Evolutionary conservation across 257 asterid species (phyloP).

Genomic region (Solanum arcanum): DNA sequence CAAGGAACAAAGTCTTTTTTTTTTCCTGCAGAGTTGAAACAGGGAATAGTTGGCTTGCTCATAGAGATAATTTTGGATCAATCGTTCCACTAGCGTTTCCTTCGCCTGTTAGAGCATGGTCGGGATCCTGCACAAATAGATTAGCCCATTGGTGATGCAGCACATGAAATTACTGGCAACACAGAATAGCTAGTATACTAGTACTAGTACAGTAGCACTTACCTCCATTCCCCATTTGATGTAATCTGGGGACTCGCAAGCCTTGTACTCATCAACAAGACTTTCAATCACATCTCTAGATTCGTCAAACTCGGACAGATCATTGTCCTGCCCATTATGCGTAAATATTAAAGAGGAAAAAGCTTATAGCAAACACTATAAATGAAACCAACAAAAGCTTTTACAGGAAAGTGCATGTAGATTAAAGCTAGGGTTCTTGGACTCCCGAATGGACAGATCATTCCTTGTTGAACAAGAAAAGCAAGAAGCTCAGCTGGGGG

Average conservation of each 20-base stretch:
- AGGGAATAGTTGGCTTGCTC: slow-evolving; percentile 8
- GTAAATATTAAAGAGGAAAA: not conserved
- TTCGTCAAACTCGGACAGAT: slow-evolving; percentile 97
- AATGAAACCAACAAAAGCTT: not conserved
- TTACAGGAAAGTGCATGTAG: not conserved
- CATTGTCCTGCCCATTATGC: slow-evolving; percentile 65
- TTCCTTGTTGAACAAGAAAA: not conserved
- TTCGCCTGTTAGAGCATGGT: slow-evolving; percentile 60
- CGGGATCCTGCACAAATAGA: slow-evolving; percentile 54
- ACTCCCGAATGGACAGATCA: not conserved
- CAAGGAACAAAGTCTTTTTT: not conserved
- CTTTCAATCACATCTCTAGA: slow-evolving; percentile 94
- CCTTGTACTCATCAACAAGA: slow-evolving; percentile 98
- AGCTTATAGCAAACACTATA: not conserved
- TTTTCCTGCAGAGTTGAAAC: not conserved
- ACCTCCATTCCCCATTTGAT: slow-evolving; percentile 99
- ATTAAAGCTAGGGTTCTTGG: not conserved
- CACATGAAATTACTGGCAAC: not conserved
- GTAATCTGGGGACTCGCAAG: slow-evolving; percentile 99
- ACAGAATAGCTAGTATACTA: not conserved
- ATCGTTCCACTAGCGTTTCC: slow-evolving; percentile 75
- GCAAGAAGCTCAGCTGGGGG: not conserved
- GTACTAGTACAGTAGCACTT: not conserved
- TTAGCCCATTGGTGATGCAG: not conserved
- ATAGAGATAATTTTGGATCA: slow-evolving; percentile 46